Percentiles rank a stretch among this genome's conserved stretches.
These are phyloP conservation scores for Nitzschia palea DNA, from an alignment of 108 stramenopile genomes.

Conservation along the genomic window DNA sequence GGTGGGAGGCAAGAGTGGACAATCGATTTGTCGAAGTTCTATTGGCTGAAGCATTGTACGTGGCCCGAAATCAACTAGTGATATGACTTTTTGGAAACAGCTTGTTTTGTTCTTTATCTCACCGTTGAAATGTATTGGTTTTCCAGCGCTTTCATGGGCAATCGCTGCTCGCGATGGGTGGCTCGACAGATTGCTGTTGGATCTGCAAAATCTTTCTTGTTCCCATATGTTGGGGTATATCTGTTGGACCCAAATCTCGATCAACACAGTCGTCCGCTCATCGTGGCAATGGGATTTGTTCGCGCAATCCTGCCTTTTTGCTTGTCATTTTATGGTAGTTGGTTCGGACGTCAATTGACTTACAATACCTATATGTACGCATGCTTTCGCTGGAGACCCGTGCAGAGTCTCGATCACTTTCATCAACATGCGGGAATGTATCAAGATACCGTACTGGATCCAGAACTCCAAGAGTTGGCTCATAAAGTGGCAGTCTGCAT, in stretches of 20 bases:
- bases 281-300: constrained; percentile 55
- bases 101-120: neutral
- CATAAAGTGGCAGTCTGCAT: constrained; percentile 58
- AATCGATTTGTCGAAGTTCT: constrained; percentile 45
- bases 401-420: constrained; percentile 48
- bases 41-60: constrained; percentile 44
- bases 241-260: constrained; percentile 38
- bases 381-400: constrained; percentile 63
- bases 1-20: constrained; percentile 56
- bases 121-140: neutral
- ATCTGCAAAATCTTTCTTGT: constrained; percentile 30
- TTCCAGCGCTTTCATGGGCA: constrained; percentile 67
- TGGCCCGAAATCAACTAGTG: neutral
- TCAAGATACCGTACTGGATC: constrained; percentile 62
- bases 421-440: constrained; percentile 56
- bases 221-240: constrained; percentile 45
- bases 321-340: constrained; percentile 66
- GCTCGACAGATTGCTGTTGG: constrained; percentile 45
- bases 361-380: constrained; percentile 36
- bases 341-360: constrained; percentile 60
- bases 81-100: neutral
- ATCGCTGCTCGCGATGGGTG: constrained; percentile 56
- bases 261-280: constrained; percentile 50
- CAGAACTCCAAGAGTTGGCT: constrained; percentile 49
- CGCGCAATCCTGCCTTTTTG: constrained; percentile 53